phyloP scores from a whole-genome alignment of 2,329 filamentous ascomycete genomes.

The Cryoendolithus antarcticus region DNA sequence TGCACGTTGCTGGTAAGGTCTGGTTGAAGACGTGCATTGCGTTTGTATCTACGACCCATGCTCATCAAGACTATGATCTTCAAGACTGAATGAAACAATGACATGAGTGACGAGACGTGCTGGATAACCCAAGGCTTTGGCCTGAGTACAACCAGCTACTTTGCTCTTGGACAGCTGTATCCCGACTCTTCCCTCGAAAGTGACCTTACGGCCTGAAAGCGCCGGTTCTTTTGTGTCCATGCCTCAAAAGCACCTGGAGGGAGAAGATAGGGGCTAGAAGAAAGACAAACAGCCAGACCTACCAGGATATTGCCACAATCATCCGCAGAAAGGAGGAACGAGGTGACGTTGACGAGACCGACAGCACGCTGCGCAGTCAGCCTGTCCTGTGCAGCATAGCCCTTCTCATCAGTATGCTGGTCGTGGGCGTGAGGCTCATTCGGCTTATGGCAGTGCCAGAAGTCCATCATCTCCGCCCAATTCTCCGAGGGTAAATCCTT shows the following conservation, averaged over 20 bases:
- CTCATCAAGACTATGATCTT: slow-evolving; percentile 18
- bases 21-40: not conserved
- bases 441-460: slow-evolving; percentile 98
- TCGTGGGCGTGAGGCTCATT: slow-evolving; percentile 41
- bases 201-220: slow-evolving; percentile 20
- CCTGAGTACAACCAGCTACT: slow-evolving; percentile 12
- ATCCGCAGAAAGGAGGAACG: slow-evolving; percentile 55
- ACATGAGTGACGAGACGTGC: slow-evolving; percentile 11
- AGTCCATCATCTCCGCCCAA: slow-evolving; percentile 99
- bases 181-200: slow-evolving; percentile 19
- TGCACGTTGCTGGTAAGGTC: not conserved
- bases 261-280: slow-evolving; percentile 6
- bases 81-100: slow-evolving; percentile 19
- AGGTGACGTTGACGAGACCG: slow-evolving; percentile 70
- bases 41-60: slow-evolving; percentile 24
- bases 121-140: slow-evolving; percentile 14
- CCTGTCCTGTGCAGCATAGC: slow-evolving; percentile 70
- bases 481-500: slow-evolving; percentile 92
- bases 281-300: slow-evolving; percentile 16
- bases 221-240: slow-evolving; percentile 24
- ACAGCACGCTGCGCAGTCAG: slow-evolving; percentile 54
- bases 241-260: too few relatives aligned
- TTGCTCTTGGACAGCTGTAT: slow-evolving; percentile 25
- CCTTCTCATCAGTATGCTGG: slow-evolving; percentile 41
- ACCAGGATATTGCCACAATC: slow-evolving; percentile 49